Percentiles rank a stretch among this genome's conserved stretches.
Conservation (phyloP, 2,329 filamentous ascomycete genomes). For the Aspergillus amoenus region DNA sequence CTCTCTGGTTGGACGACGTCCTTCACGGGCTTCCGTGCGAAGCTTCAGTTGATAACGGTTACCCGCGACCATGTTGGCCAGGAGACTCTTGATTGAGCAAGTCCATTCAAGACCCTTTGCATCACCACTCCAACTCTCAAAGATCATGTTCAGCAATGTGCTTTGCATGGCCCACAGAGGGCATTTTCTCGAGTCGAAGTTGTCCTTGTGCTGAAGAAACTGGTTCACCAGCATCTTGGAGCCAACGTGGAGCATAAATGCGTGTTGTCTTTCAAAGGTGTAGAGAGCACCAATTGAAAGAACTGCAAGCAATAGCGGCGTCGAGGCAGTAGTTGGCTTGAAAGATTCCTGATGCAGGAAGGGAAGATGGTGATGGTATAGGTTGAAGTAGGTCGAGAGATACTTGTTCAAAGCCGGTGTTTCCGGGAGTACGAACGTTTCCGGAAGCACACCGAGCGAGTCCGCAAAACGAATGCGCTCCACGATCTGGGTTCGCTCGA, state of each 20-base stretch:
- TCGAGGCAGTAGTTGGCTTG: constrained; percentile 73
- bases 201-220: constrained; percentile 96
- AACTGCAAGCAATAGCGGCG: constrained; percentile 81
- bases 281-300: constrained; percentile 95
- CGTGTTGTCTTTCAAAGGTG: constrained; percentile 94
- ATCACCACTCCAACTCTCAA: constrained; percentile 98
- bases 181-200: constrained; percentile 96
- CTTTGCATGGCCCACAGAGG: constrained; percentile 98
- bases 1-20: constrained; percentile 70
- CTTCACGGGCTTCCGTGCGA: constrained; percentile 82
- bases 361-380: constrained; percentile 95
- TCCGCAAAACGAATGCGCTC: constrained; percentile 83
- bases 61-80: constrained; percentile 98
- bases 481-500: constrained; percentile 79
- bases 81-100: constrained; percentile 95
- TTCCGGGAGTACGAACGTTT: constrained; percentile 84
- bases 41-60: constrained; percentile 96
- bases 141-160: constrained; percentile 96
- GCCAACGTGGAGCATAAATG: constrained; percentile 94
- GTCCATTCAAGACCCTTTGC: constrained; percentile 98
- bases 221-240: constrained; percentile 97
- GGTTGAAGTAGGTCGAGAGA: constrained; percentile 90
- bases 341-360: constrained; percentile 95
- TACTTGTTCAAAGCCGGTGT: constrained; percentile 84
- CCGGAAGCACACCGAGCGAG: constrained; percentile 76